Percentiles rank a stretch among this genome's conserved stretches.
phyloP scores from a whole-genome alignment of 2,329 filamentous ascomycete genomes.

The Fusarium tricinctum region DNA sequence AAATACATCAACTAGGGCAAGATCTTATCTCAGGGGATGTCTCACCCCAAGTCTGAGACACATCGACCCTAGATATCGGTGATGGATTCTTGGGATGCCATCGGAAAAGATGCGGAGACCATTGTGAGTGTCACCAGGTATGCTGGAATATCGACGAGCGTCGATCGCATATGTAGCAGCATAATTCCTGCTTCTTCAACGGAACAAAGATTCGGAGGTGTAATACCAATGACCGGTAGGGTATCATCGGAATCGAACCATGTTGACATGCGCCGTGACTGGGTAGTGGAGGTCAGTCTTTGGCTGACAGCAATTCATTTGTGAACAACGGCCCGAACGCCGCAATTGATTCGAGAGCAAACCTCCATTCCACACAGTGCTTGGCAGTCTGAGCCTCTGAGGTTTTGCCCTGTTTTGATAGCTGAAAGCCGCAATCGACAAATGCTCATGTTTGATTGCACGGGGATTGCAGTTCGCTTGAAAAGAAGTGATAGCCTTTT shows the following conservation, averaged over 20 bases:
- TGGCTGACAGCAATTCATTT: conserved; percentile 21
- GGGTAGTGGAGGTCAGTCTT: conserved; percentile 32
- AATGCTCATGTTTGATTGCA: conserved; percentile 15
- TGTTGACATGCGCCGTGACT: conserved; percentile 33
- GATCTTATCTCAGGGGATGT: conserved; percentile 28
- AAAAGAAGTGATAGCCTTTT: conserved; percentile 7
- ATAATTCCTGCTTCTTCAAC: background rate
- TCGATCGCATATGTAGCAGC: background rate
- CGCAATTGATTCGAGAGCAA: conserved; percentile 13
- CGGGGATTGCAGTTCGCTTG: conserved; percentile 16
- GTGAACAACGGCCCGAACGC: conserved; percentile 35
- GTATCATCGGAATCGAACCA: conserved; percentile 38
- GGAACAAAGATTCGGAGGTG: conserved; percentile 7
- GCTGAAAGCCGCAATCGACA: conserved; percentile 16
- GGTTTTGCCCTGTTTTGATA: background rate
- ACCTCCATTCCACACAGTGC: conserved; percentile 30
- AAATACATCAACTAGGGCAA: background rate
- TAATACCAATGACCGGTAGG: conserved; percentile 25
- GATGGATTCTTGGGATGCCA: conserved; percentile 14
- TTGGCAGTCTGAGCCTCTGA: background rate
- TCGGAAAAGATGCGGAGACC: conserved; percentile 11
- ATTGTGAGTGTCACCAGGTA: conserved; percentile 6
- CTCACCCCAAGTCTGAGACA: conserved; percentile 9
- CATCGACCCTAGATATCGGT: background rate
- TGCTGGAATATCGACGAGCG: background rate